Percentiles rank a stretch among this genome's conserved stretches.
phyloP scores from a whole-genome alignment of 2,329 filamentous ascomycete genomes.

The Monosporascus sp. region DNA sequence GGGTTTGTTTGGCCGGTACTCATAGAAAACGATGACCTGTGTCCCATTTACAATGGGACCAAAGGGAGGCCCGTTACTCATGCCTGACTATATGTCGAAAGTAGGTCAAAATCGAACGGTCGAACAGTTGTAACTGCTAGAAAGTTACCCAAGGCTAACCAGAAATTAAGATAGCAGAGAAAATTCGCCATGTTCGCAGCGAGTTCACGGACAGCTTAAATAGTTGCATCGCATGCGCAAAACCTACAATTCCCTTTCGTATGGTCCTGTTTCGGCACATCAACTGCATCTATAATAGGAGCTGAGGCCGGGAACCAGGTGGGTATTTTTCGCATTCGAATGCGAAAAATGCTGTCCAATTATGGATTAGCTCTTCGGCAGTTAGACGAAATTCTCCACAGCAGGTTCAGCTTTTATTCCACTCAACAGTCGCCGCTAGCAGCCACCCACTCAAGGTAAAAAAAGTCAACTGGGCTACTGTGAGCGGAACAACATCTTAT shows the following conservation, averaged over 20 bases:
- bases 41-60: slow-evolving; percentile 11
- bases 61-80: slow-evolving; percentile 3
- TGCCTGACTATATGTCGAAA: background rate
- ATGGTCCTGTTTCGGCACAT: background rate
- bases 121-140: background rate
- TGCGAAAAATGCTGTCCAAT: background rate
- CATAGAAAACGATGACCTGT: slow-evolving; percentile 14
- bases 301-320: background rate
- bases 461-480: too few relatives aligned
- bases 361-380: background rate
- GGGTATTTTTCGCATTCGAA: background rate
- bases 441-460: too few relatives aligned
- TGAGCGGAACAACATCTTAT: too few relatives aligned
- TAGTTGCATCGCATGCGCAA: background rate
- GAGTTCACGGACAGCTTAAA: background rate
- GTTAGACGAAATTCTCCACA: background rate
- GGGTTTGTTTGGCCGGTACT: slow-evolving; percentile 9
- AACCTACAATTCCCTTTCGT: background rate
- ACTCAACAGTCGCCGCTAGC: too few relatives aligned
- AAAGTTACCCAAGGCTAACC: background rate
- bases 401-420: too few relatives aligned
- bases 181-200: background rate
- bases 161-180: background rate
- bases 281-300: background rate
- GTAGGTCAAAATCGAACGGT: background rate